Base-by-base conservation (phyloP, 2,329 filamentous ascomycete genomes). In the Colletotrichum acutatum region DNA sequence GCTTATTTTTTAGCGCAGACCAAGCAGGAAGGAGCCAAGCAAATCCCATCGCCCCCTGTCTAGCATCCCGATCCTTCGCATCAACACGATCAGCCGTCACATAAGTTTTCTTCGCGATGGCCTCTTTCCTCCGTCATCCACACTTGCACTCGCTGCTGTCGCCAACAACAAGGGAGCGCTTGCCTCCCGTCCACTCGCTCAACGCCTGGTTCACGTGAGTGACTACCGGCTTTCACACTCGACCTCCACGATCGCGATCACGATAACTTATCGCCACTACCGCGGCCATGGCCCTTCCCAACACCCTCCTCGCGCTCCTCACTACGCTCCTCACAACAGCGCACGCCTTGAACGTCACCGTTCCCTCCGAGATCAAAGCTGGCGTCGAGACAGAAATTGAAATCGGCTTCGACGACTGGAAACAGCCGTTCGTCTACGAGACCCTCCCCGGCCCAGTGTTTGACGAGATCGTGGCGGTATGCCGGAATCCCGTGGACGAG, bases 391-490 rank as follows among this genome's bases (percentile, higher is more conserved):
- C 64, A 3, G 63, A 71, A 12, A 68, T 71, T n/a, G 32, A 65
- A 12, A 42, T 71, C 26, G 68, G 64, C 34, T 68, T 62, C 64
- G 68, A 71, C 57, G 26, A 26, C 1, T 61, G 57, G 58, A 71
- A 71, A 58, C 63, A 68, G 34, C 57, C 56, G 14, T 71, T 62
- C 52, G 68, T 68, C n/a, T 68, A 71, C 46, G 68, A 71, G 19
- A 52, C 49, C 24, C 11, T 62, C 12, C 49, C 66, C 1, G 22
- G 22, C 4, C 32, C 32, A 4, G 22, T 69, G 1, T 65, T 57
- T 19, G 34, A 66, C 14, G 66, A 70, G 19, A 16, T 12, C 1
- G 30, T 22, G 11, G 62, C 68, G 62, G 61, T 71, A 16, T 71
- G 68, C 56, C 32, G 68, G 6, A 71, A 71, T 46, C 68, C 62